Evolutionary conservation across 31 red algal genomes (phyloP).

Genomic region (Endocladia muricata): DNA sequence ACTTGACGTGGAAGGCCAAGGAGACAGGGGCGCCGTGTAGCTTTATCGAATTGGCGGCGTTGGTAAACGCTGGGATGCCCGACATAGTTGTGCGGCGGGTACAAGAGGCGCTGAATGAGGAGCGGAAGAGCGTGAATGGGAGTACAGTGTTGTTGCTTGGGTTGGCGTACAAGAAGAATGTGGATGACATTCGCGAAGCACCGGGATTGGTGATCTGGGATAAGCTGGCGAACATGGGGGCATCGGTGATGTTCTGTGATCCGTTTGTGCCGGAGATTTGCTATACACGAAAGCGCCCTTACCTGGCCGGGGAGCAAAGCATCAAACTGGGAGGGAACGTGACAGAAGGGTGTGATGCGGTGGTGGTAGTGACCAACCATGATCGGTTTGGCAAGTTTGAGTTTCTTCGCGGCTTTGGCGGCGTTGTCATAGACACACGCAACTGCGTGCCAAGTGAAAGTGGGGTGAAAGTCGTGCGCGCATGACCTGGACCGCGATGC

Average conservation of each 20-base stretch:
- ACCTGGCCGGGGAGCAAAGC: slow-evolving; percentile 36
- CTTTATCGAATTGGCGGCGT: slow-evolving; percentile 79
- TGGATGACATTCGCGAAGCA: slow-evolving; percentile 88
- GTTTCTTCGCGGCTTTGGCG: slow-evolving; percentile 49
- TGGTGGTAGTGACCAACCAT: slow-evolving; percentile 82
- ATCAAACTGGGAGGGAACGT: slow-evolving; percentile 13
- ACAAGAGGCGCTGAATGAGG: slow-evolving; percentile 61
- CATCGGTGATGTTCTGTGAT: slow-evolving; percentile 70
- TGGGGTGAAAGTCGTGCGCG: slow-evolving; percentile 39
- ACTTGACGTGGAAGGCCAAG: slow-evolving; percentile 91
- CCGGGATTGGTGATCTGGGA: slow-evolving; percentile 79
- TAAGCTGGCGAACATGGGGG: slow-evolving; percentile 44
- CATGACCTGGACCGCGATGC: slow-evolving; percentile 23
- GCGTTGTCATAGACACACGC: slow-evolving; percentile 77
- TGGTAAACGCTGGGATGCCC: slow-evolving; percentile 77
- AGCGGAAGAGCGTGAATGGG: slow-evolving; percentile 57
- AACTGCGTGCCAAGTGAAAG: slow-evolving; percentile 35
- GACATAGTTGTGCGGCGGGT: slow-evolving; percentile 40
- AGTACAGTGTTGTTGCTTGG: slow-evolving; percentile 74
- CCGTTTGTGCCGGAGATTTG: slow-evolving; percentile 65
- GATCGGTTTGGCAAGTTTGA: slow-evolving; percentile 45
- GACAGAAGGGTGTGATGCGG: slow-evolving; percentile 21
- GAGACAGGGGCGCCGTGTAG: slow-evolving; percentile 55
- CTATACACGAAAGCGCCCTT: slow-evolving; percentile 62
- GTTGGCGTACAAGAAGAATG: slow-evolving; percentile 86